A percentile compares a stretch with the other conserved stretches of the same genome.
phyloP scores from a whole-genome alignment of 192 early-diverging fungal species.

The Coemansia sp. region DNA sequence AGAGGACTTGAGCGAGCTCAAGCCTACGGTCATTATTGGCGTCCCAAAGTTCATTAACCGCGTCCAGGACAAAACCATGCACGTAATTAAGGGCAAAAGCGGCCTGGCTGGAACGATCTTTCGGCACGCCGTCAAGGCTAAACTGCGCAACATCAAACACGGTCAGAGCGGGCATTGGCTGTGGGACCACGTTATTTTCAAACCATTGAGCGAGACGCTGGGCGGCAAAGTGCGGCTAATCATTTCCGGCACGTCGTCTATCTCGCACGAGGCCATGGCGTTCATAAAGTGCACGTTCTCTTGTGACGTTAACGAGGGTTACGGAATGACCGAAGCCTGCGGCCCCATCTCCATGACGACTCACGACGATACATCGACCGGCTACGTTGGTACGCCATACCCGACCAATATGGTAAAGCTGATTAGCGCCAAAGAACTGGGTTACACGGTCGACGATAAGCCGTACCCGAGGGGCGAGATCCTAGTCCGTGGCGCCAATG shows the following conservation, averaged over 20 bases:
- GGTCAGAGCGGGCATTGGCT: slow-evolving; percentile 72
- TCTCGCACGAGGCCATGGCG: slow-evolving; percentile 78
- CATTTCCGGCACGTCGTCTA: slow-evolving; percentile 81
- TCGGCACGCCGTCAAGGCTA: slow-evolving; percentile 53
- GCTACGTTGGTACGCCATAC: slow-evolving; percentile 74
- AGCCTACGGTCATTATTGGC: slow-evolving; percentile 76
- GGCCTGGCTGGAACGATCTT: slow-evolving; percentile 62
- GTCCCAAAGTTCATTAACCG: slow-evolving; percentile 89
- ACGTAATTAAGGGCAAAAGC: slow-evolving; percentile 62
- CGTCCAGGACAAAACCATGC: slow-evolving; percentile 77
- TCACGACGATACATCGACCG: slow-evolving; percentile 62
- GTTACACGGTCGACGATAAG: slow-evolving; percentile 78
- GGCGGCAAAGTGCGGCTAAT: slow-evolving; percentile 81
- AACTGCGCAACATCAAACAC: slow-evolving; percentile 53
- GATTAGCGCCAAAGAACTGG: slow-evolving; percentile 85
- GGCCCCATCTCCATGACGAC: slow-evolving; percentile 58
- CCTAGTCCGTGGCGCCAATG: slow-evolving; percentile 76
- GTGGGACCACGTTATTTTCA: slow-evolving; percentile 90
- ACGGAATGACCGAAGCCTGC: slow-evolving; percentile 87
- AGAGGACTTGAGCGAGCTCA: slow-evolving; percentile 75
- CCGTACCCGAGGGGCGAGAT: slow-evolving; percentile 88
- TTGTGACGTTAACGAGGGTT: slow-evolving; percentile 79
- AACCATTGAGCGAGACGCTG: slow-evolving; percentile 61
- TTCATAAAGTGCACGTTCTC: slow-evolving; percentile 86
- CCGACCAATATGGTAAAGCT: slow-evolving; percentile 82